Percentiles rank a stretch among this genome's conserved stretches.
phyloP scores from a whole-genome alignment of 805 yeast genomes.

The Sugiyamaella mastotermitis region DNA sequence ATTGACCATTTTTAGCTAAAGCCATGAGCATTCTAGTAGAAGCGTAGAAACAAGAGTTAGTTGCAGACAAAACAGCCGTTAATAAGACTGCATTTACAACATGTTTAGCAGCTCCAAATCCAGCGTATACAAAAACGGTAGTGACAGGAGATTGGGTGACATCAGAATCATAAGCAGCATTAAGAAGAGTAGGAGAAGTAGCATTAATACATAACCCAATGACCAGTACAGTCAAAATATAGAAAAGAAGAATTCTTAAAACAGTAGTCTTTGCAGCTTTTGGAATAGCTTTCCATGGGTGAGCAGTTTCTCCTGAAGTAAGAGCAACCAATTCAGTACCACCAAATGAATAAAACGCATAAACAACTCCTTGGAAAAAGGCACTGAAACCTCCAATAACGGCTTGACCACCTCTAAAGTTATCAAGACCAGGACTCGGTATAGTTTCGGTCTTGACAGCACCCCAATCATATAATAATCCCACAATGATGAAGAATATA shows the following conservation, averaged over 20 bases:
- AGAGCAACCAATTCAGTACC: conserved; percentile 52
- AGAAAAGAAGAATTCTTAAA: conserved; percentile 43
- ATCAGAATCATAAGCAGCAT: conserved; percentile 42
- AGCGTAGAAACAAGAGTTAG: conserved; percentile 57
- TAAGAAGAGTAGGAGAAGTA: conserved; percentile 39
- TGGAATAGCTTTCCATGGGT: conserved; percentile 52
- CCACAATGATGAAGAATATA: conserved; percentile 54
- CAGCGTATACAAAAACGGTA: conserved; percentile 44
- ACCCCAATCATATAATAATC: conserved; percentile 48
- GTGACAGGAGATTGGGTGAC: conserved; percentile 42
- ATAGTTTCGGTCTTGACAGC: conserved; percentile 45
- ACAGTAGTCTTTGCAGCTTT: conserved; percentile 49
- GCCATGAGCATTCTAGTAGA: conserved; percentile 58
- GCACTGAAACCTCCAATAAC: conserved; percentile 25
- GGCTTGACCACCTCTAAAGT: conserved; percentile 21
- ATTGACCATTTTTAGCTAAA: conserved; percentile 51
- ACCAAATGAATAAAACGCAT: conserved; percentile 48
- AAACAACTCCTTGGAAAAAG: conserved; percentile 38
- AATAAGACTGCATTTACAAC: conserved; percentile 53
- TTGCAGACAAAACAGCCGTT: conserved; percentile 57
- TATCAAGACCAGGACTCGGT: conserved; percentile 44
- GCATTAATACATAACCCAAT: conserved; percentile 55
- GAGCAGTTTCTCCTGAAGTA: conserved; percentile 52
- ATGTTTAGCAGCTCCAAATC: conserved; percentile 39
- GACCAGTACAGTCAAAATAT: conserved; percentile 44